These are phyloP conservation scores for Cryomyces minteri DNA, from an alignment of 495 filamentous ascomycete genomes.

Conservation along the genomic window DNA sequence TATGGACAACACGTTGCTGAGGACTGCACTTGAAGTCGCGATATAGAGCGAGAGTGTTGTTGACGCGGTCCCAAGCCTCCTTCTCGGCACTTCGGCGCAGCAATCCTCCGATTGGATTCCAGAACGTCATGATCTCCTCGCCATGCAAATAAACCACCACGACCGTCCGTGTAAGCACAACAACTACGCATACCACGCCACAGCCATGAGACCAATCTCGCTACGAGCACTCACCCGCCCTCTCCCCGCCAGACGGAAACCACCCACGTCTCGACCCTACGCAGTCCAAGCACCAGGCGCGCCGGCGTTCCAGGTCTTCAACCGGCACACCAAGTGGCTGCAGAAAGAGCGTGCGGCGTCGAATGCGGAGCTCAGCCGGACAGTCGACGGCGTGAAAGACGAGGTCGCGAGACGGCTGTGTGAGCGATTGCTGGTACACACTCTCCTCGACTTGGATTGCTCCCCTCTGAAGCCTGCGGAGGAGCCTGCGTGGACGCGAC, in stretches of 20 bases:
- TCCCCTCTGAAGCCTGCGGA: no score
- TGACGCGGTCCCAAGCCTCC: no score
- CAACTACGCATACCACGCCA: no score
- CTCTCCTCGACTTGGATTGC: background rate
- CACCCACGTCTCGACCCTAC: slow-evolving; percentile 30
- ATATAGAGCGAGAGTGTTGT: no score
- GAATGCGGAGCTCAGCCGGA: slow-evolving; percentile 50
- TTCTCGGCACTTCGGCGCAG: no score
- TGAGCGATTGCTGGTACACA: slow-evolving; percentile 61
- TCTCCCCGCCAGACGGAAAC: background rate
- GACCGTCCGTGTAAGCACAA: no score
- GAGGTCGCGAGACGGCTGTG: slow-evolving; percentile 74
- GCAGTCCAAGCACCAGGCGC: slow-evolving; percentile 58
- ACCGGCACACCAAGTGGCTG: slow-evolving; percentile 63
- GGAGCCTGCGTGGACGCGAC: background rate
- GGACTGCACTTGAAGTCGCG: no score
- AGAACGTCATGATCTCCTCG: no score
- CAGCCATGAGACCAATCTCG: no score
- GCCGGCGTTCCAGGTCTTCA: slow-evolving; percentile 79
- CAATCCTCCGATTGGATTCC: no score
- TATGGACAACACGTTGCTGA: no score
- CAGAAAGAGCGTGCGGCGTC: slow-evolving; percentile 75
- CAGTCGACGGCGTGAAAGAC: slow-evolving; percentile 80
- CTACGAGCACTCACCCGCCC: background rate
- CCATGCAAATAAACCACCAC: no score